Evolutionary conservation across 768 basidiomycete genomes (phyloP), one percentile per base, ranked within the genome.

Genomic region (Termitomyces sp.): DNA sequence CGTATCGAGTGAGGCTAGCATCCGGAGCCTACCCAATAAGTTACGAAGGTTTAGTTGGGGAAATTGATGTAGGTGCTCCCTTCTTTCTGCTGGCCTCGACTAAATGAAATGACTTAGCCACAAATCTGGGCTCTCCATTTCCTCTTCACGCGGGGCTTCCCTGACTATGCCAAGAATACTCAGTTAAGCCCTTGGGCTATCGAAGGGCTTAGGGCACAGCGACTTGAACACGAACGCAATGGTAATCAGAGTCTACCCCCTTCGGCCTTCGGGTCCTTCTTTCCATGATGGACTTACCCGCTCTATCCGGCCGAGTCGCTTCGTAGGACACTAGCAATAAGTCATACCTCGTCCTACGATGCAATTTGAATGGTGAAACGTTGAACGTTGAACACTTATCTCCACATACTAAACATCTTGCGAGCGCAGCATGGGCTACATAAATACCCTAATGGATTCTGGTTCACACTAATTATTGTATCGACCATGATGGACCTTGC

Each of bases 41-140:
- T 41, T 58, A 53, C 22, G 57, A 58, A 58, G 57, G 57, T 16
- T 22, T 58, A 5, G 34, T 54, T 22, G 58, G 53, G 16, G 39
- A 54, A 46, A 46, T 47, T 22, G 47, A 49, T 49, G 47, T 57
- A 24, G 0, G 56, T 57, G 22, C 22, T 13, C 27, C 11, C 12
- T 4, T 30, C 8, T 37, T 2, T 15, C 2, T 16, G 16, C 8
- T 9, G 4, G 24, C 4, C 18, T 4, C 6, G 51, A 52, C 36
- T 37, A 9, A 18, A 37, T 52, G 20, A 34, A 15, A 15, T 37
- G 3, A 18, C 11, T 34, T 11, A 55, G 54, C 54, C 54, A 15
- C 16, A 55, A 16, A 55, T 55, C 2, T 45, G 54, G 55, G 24
- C 47, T 47, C 20, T 48, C 6, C 55, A 57, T 33, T 57, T 57